Conservation (phyloP, 169 alveolate genomes). For the Plasmodium ovale region DNA sequence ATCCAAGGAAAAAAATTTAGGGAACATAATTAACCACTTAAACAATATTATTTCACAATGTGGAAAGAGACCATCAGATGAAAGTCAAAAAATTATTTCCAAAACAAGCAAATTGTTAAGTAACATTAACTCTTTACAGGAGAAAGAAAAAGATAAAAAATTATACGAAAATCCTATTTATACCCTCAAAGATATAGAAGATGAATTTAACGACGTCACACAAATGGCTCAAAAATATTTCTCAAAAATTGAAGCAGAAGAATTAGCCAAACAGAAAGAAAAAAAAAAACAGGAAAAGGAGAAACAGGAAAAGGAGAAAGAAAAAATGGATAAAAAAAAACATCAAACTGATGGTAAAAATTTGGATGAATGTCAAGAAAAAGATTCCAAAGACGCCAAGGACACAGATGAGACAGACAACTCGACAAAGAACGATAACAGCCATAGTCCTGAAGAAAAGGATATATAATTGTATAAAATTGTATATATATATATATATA, state of each 20-base stretch:
- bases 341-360: slow-evolving; percentile 16
- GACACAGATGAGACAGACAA: slow-evolving; percentile 39
- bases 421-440: slow-evolving; percentile 34
- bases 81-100: slow-evolving; percentile 77
- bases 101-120: slow-evolving; percentile 20
- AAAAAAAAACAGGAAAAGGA: slow-evolving; percentile 55
- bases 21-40: slow-evolving; percentile 69
- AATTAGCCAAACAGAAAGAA: slow-evolving; percentile 65
- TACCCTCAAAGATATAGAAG: slow-evolving; percentile 77
- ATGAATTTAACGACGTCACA: slow-evolving; percentile 77
- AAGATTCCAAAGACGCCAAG: slow-evolving; percentile 12
- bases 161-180: slow-evolving; percentile 77
- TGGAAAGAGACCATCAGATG: slow-evolving; percentile 76
- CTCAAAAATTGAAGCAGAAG: slow-evolving; percentile 71
- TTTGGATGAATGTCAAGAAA: slow-evolving; percentile 3
- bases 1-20: slow-evolving; percentile 79
- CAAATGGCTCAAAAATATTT: slow-evolving; percentile 76
- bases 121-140: slow-evolving; percentile 39
- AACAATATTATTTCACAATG: slow-evolving; percentile 75
- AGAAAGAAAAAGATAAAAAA: slow-evolving; percentile 71
- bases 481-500: neutral
- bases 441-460: slow-evolving; percentile 11
- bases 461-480: slow-evolving; percentile 1
- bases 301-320: slow-evolving; percentile 68
- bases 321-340: slow-evolving; percentile 39